phyloP scores from a whole-genome alignment of 306 rosid species.

The Aeschynomene evenia region DNA sequence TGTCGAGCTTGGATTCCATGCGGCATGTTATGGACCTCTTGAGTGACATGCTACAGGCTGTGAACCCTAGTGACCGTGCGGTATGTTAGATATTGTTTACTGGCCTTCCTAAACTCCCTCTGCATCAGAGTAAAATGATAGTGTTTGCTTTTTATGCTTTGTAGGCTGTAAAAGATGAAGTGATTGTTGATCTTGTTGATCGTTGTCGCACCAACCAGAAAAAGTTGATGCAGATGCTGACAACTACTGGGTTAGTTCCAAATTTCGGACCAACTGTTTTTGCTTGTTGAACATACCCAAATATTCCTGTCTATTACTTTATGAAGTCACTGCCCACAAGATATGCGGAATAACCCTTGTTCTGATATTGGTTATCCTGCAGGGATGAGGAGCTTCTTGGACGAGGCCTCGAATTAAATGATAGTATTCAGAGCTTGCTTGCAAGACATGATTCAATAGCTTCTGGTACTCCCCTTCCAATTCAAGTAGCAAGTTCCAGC shows the following conservation, averaged over 20 bases:
- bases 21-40: constrained; percentile 80
- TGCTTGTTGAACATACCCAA: background rate
- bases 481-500: constrained; percentile 48
- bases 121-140: constrained; percentile 11
- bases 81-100: constrained; percentile 46
- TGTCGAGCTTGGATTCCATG: constrained; percentile 89
- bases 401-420: constrained; percentile 86
- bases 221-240: constrained; percentile 94
- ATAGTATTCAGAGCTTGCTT: constrained; percentile 75
- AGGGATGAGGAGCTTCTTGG: constrained; percentile 97
- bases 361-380: constrained; percentile 25
- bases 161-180: constrained; percentile 87
- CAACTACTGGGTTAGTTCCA: constrained; percentile 84
- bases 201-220: constrained; percentile 90
- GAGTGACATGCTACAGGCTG: constrained; percentile 90
- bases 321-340: background rate
- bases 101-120: constrained; percentile 13
- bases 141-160: constrained; percentile 28
- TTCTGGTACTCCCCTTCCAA: constrained; percentile 72
- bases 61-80: constrained; percentile 66
- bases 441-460: constrained; percentile 89
- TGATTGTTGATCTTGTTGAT: constrained; percentile 80
- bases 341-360: constrained; percentile 20
- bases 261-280: background rate
- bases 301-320: constrained; percentile 8